phyloP scores from a whole-genome alignment of 257 asterid genomes.

The Handroanthus guayacan region DNA sequence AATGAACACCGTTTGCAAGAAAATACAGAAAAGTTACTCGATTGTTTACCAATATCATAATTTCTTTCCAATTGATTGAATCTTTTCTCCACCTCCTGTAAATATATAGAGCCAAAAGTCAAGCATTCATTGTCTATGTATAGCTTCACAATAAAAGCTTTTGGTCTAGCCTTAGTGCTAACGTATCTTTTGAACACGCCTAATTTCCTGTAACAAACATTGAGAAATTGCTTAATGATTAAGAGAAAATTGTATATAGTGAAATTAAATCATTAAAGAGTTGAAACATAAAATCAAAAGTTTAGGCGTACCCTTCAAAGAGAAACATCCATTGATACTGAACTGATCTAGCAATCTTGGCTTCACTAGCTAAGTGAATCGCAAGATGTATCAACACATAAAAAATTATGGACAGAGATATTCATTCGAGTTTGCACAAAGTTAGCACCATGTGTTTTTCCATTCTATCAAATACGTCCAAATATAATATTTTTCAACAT shows the following conservation, averaged over 20 bases:
- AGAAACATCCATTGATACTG: not conserved
- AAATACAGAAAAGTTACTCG: not conserved
- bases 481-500: not conserved
- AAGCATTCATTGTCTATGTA: slow-evolving; percentile 10
- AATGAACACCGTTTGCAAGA: not conserved
- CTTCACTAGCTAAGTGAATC: slow-evolving; percentile 3
- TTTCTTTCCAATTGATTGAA: not conserved
- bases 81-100: not conserved
- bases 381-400: no score
- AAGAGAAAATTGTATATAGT: no score
- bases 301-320: not conserved
- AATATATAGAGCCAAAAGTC: slow-evolving; percentile 18
- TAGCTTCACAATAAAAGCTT: not conserved
- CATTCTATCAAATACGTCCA: not conserved
- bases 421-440: not conserved
- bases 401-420: no score
- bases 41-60: not conserved
- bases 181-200: not conserved
- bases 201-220: not conserved
- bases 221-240: not conserved
- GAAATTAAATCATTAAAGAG: not conserved
- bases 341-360: not conserved
- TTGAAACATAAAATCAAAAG: no score
- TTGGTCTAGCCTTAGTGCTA: not conserved
- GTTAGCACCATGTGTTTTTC: not conserved